Evolutionary conservation across 179 eudicot genomes (phyloP), one percentile per base, ranked within the genome.

Genomic region (Sideroxylon spinosum): DNA sequence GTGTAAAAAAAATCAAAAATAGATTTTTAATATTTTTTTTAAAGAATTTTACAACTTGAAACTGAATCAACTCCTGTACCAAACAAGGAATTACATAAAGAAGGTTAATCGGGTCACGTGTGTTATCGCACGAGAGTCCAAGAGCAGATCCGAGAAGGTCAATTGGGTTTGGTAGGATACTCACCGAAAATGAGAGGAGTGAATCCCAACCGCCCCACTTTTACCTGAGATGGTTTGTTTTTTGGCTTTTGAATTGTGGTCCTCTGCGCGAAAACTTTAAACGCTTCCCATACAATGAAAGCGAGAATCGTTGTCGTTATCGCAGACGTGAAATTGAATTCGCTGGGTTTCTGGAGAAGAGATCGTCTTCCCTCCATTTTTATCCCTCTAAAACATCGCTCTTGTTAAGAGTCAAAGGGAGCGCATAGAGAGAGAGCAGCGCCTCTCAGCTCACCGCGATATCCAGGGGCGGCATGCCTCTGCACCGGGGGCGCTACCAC

Each of bases 401-500:
- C 16, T 64, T 0, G 16, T 13, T 48, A 22, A 6, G 13, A 6
- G 1, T n/a, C 5, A 19, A 8, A 16, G 9, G 22, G 20, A 2
- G 63, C 23, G n/a, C 8, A 57, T 16, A 73, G 49, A 29, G 65
- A 53, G 79, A 62, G 25, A 12, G 68, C 23, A 23, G 44, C 57
- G 29, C 32, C 12, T 26, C 50, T 37, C 68, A n/a, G 53, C 52
- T 22, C 62, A 64, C 8, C 49, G 3, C 23, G 23, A 25, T 0
- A 56, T 4, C 71, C 11, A 22, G 22, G 84, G 79, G 69, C 59
- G 59, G 57, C 64, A 87, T 90, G 93, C 89, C 90, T 78, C 46
- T 73, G 72, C 88, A 70, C 11, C 93, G 96, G 86, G 96, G 97
- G 86, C 97, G 98, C 79, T 93, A 88, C 86, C 91, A 88, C 70